Percentiles rank a stretch among this genome's conserved stretches.
Evolutionary conservation across 2,329 filamentous ascomycete species (phyloP).

Genomic region (Aspergillus hortae): DNA sequence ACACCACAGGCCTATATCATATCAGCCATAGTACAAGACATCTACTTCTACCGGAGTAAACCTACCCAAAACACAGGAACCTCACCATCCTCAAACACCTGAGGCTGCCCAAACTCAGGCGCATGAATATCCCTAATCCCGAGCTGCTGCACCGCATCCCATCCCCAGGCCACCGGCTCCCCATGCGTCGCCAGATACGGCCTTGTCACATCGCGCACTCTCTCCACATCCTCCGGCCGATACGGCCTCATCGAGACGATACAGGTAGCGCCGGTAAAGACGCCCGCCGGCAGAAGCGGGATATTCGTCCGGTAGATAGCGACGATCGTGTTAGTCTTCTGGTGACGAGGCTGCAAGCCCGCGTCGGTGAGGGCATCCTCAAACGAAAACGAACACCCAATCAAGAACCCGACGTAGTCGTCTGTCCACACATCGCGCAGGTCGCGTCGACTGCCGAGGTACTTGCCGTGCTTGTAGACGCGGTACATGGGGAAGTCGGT

Average conservation of each 20-base stretch:
- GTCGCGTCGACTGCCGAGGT: conserved; percentile 39
- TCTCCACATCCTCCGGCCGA: conserved; percentile 46
- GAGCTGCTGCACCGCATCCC: conserved; percentile 51
- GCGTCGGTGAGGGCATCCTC: conserved; percentile 53
- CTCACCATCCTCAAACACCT: conserved; percentile 37
- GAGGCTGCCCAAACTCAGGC: conserved; percentile 57
- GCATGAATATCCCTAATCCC: conserved; percentile 53
- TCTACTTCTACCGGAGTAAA: conserved; percentile 18
- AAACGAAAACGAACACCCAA: conserved; percentile 64
- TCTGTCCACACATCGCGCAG: conserved; percentile 53
- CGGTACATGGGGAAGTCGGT: conserved; percentile 58
- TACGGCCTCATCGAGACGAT: conserved; percentile 66
- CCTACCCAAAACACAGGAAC: conserved; percentile 31
- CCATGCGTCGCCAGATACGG: conserved; percentile 58
- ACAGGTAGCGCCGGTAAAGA: conserved; percentile 53
- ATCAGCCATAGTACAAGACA: background rate
- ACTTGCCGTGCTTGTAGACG: conserved; percentile 52
- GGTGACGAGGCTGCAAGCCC: conserved; percentile 53
- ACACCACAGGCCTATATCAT: conserved; percentile 59
- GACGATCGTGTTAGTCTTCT: conserved; percentile 48
- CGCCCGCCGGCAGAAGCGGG: conserved; percentile 55
- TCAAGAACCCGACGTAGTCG: conserved; percentile 60
- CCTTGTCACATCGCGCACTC: conserved; percentile 54
- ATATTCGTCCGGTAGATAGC: conserved; percentile 61
- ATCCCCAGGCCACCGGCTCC: conserved; percentile 64